Evolutionary conservation across 768 basidiomycete genomes (phyloP).

Genomic region (Daedaleopsis sinensis): DNA sequence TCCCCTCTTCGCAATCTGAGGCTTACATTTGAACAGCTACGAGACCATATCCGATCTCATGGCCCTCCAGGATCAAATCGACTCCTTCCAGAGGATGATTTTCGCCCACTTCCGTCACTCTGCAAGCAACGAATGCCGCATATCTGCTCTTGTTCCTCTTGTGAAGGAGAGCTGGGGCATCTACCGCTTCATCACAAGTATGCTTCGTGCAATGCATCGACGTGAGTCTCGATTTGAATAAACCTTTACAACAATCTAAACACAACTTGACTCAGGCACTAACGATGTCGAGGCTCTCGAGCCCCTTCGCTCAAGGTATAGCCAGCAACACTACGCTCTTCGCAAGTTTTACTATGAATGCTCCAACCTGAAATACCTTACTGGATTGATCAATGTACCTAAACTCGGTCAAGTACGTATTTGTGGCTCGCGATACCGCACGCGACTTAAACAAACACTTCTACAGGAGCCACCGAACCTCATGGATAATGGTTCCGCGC

Average conservation of each 20-base stretch:
- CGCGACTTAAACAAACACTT: neutral
- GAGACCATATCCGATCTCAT: constrained; percentile 98
- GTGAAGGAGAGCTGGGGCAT: constrained; percentile 99
- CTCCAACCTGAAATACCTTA: constrained; percentile 97
- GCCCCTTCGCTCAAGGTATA: constrained; percentile 85
- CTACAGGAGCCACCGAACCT: constrained; percentile 94
- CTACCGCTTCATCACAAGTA: constrained; percentile 97
- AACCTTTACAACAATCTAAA: neutral
- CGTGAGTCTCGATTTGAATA: constrained; percentile 49
- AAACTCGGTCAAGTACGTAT: constrained; percentile 82
- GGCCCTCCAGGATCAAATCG: constrained; percentile 98
- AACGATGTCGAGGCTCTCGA: constrained; percentile 88
- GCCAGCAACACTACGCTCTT: constrained; percentile 88
- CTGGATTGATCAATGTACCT: constrained; percentile 96
- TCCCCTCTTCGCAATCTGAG: neutral
- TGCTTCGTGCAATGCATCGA: constrained; percentile 96
- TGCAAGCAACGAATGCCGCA: constrained; percentile 95
- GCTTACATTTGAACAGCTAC: constrained; percentile 58
- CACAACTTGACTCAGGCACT: constrained; percentile 68
- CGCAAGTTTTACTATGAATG: constrained; percentile 99
- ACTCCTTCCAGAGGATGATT: constrained; percentile 97
- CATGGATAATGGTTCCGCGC: constrained; percentile 77
- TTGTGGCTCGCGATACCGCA: neutral
- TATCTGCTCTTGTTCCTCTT: constrained; percentile 92
- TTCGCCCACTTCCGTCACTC: constrained; percentile 93